Evolutionary conservation across 1,284 basidiomycete genomes (phyloP), one percentile per base, ranked within the genome.

Genomic region (Ceratobasidium sp.): DNA sequence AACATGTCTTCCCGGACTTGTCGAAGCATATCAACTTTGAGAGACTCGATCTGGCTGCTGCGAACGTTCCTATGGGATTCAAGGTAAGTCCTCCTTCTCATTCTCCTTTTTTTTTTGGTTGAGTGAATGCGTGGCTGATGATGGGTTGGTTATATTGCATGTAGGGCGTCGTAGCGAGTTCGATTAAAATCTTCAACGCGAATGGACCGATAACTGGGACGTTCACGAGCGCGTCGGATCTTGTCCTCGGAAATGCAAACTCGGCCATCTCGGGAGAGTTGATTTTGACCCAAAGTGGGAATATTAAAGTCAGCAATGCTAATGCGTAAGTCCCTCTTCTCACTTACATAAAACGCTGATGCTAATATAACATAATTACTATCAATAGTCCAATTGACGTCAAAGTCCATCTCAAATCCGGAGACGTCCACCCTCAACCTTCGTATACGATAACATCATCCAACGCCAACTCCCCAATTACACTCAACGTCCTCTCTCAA

Each of bases 21-120:
- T 56, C 66, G 33, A 22, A n/a, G 6, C 24, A 33, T 9, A 57
- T 69, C 51, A 45, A 57, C 48, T 69, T 69, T 48, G 33, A 31
- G 5, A 53, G 29, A 8, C 24, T 69, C 22, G 22, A 69, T 9
- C 14, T 47, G 1, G 5, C 51, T 33, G 66, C 66, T 15, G 66
- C 66, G 2, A 69, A 69, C 27, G 66, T 69, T 19, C 66, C 66
- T n/a, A 69, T 69, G 53, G 29, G 22, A 9, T 57, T 69, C 41
- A 29, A 36, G 31, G 57, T 41, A 60, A 19, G 57, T 7, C 15
- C n/a, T n/a, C n/a, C 45, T 9, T 11, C 11, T 48, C 45, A 24
- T 29, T n/a, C 17, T 6, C 27, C 54, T 15, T 8, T 24, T 56
- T 56, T 4, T 7, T 24, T 7, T 56, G 29, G 15, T 56, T 56